A percentile compares a stretch with the other conserved stretches of the same genome.
Conservation (phyloP, 345 rosid genomes). For the Syzygium grande region DNA sequence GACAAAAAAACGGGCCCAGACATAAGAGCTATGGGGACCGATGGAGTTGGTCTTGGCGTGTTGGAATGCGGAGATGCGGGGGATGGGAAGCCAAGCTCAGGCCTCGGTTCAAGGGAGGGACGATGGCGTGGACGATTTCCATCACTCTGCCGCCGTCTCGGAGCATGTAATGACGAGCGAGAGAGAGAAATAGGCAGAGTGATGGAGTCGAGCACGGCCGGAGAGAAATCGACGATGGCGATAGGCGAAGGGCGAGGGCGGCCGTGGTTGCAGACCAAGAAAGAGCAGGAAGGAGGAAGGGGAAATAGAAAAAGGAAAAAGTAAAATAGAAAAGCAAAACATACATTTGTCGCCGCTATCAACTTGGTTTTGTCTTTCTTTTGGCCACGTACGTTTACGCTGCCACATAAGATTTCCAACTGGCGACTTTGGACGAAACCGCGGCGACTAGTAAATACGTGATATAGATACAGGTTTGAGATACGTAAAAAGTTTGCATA, state of each 20-base stretch:
- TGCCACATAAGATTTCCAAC: too few species aligned
- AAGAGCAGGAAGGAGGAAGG: not conserved
- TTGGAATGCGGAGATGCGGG: conserved; percentile 60
- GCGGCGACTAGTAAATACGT: too few species aligned
- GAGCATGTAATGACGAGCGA: conserved; percentile 31
- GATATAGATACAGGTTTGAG: too few species aligned
- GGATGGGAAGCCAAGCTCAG: conserved; percentile 67
- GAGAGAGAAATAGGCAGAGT: not conserved
- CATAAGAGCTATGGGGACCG: conserved; percentile 76
- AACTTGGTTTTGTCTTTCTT: too few species aligned
- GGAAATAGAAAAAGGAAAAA: not conserved
- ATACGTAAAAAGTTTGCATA: too few species aligned
- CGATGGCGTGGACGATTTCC: conserved; percentile 65
- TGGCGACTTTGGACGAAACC: too few species aligned
- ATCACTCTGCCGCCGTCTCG: conserved; percentile 45
- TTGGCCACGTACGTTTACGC: too few species aligned
- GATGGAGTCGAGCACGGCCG: not conserved
- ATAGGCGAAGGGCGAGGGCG: not conserved
- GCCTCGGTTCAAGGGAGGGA: conserved; percentile 68
- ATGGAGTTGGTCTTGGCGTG: conserved; percentile 55
- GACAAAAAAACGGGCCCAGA: conserved; percentile 35
- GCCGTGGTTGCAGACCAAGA: too few species aligned
- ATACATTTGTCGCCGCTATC: too few species aligned
- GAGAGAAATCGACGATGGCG: not conserved
- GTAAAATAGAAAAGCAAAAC: too few species aligned